Percentiles rank a stretch among this genome's conserved stretches.
Conservation (phyloP, 2,329 filamentous ascomycete species). For the Alternaria conjuncta region DNA sequence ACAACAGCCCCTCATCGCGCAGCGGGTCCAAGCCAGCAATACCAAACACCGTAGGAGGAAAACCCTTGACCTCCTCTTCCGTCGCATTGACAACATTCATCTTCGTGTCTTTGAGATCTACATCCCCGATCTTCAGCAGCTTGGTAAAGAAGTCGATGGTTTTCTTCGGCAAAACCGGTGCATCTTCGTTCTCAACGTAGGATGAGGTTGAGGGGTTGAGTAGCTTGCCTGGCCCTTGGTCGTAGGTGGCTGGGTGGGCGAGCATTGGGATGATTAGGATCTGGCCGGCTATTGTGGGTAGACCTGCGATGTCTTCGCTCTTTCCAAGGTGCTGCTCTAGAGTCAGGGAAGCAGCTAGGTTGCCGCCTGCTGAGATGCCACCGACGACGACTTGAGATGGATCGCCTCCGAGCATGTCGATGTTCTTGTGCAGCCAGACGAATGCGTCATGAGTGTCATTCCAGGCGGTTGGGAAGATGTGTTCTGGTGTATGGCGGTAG, state of each 20-base stretch:
- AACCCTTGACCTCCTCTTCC: slow-evolving; percentile 47
- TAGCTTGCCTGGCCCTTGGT: slow-evolving; percentile 45
- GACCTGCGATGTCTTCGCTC: slow-evolving; percentile 29
- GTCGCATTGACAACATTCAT: slow-evolving; percentile 43
- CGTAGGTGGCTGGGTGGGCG: slow-evolving; percentile 47
- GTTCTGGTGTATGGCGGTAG: slow-evolving; percentile 65
- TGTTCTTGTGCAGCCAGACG: slow-evolving; percentile 59
- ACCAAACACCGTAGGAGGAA: slow-evolving; percentile 57
- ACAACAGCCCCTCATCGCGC: slow-evolving; percentile 58
- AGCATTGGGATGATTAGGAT: slow-evolving; percentile 49
- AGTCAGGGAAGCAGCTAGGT: slow-evolving; percentile 56
- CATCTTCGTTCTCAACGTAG: slow-evolving; percentile 52
- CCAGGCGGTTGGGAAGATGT: slow-evolving; percentile 60
- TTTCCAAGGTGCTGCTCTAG: slow-evolving; percentile 55
- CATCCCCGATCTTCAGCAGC: slow-evolving; percentile 23
- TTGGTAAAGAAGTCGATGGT: slow-evolving; percentile 44
- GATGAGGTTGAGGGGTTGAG: slow-evolving; percentile 55
- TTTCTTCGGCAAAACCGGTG: slow-evolving; percentile 55
- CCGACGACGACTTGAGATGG: slow-evolving; percentile 55
- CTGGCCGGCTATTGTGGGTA: slow-evolving; percentile 56
- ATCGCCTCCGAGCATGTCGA: slow-evolving; percentile 50
- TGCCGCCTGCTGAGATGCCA: slow-evolving; percentile 59
- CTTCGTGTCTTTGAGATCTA: slow-evolving; percentile 42
- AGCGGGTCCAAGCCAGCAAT: slow-evolving; percentile 59
- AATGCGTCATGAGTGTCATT: slow-evolving; percentile 62